These are phyloP conservation scores for Zizania latifolia DNA, from an alignment of 176 grass and related monocot genomes.

Conservation along the genomic window DNA sequence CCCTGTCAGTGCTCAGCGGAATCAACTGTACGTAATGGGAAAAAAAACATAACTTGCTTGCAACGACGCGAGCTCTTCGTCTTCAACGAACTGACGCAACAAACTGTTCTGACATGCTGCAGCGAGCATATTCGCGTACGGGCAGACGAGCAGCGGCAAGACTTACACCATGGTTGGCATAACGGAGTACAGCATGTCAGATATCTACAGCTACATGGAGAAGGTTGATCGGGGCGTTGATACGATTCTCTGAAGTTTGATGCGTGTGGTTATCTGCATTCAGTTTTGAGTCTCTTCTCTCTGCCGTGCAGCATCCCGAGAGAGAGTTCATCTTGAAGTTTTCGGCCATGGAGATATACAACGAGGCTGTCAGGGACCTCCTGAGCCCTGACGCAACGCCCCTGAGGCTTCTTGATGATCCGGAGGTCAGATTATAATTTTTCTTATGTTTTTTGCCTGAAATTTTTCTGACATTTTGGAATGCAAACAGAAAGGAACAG, in stretches of 20 bases:
- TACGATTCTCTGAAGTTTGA: not conserved
- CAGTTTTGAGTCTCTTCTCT: not conserved
- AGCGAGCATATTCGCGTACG: slow-evolving; percentile 95
- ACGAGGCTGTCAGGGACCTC: slow-evolving; percentile 85
- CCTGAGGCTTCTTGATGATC: slow-evolving; percentile 87
- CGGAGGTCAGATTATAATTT: slow-evolving; percentile 44
- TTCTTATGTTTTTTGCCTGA: not conserved
- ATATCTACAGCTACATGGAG: slow-evolving; percentile 77
- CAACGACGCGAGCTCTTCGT: not conserved
- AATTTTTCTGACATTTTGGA: not conserved
- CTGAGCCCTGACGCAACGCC: slow-evolving; percentile 49
- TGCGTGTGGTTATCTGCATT: not conserved
- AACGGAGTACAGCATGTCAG: slow-evolving; percentile 62
- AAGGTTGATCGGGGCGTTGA: slow-evolving; percentile 20
- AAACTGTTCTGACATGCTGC: not conserved
- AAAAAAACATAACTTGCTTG: not conserved
- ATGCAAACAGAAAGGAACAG: slow-evolving; percentile 70
- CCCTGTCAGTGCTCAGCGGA: slow-evolving; percentile 70
- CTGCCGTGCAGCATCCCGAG: slow-evolving; percentile 57
- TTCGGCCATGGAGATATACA: slow-evolving; percentile 95
- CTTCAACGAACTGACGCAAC: not conserved
- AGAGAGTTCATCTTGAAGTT: slow-evolving; percentile 76
- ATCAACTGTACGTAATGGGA: slow-evolving; percentile 60
- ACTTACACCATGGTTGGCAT: slow-evolving; percentile 95
- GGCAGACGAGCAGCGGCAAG: slow-evolving; percentile 95